These are phyloP conservation scores for Rutstroemia sp. DNA, from an alignment of 2,329 filamentous ascomycete genomes.

Conservation along the genomic window DNA sequence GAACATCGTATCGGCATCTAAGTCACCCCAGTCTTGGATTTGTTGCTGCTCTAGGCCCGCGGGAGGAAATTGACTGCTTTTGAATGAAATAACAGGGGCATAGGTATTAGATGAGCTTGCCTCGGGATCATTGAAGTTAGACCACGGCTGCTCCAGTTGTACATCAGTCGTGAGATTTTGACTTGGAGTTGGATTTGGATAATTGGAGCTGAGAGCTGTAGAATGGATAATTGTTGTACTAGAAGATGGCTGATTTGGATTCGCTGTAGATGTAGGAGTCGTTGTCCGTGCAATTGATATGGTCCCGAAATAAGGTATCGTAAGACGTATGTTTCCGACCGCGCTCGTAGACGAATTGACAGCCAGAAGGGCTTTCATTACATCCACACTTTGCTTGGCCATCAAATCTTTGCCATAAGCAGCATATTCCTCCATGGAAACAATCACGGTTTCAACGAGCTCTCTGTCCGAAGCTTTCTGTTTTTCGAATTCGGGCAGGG, in stretches of 20 bases:
- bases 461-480: conserved; percentile 19
- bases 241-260: not conserved
- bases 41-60: conserved; percentile 12
- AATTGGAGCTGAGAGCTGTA: not conserved
- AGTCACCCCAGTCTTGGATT: conserved; percentile 18
- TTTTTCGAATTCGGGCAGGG: conserved; percentile 11
- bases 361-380: conserved; percentile 25
- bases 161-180: not conserved
- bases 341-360: conserved; percentile 16
- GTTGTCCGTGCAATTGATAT: conserved; percentile 20
- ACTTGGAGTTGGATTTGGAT: not conserved
- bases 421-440: conserved; percentile 18
- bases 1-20: conserved; percentile 23
- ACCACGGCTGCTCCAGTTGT: not conserved
- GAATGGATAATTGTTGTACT: not conserved
- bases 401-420: conserved; percentile 16
- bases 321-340: conserved; percentile 23
- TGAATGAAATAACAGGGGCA: conserved; percentile 16
- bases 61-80: conserved; percentile 17
- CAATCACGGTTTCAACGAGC: conserved; percentile 20
- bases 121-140: not conserved
- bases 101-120: too few relatives aligned
- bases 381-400: conserved; percentile 23
- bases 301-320: conserved; percentile 29
- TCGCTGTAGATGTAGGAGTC: not conserved